These are phyloP conservation scores for Colletotrichum ledebouriae DNA, from an alignment of 2,329 filamentous ascomycete species.

Conservation along the genomic window DNA sequence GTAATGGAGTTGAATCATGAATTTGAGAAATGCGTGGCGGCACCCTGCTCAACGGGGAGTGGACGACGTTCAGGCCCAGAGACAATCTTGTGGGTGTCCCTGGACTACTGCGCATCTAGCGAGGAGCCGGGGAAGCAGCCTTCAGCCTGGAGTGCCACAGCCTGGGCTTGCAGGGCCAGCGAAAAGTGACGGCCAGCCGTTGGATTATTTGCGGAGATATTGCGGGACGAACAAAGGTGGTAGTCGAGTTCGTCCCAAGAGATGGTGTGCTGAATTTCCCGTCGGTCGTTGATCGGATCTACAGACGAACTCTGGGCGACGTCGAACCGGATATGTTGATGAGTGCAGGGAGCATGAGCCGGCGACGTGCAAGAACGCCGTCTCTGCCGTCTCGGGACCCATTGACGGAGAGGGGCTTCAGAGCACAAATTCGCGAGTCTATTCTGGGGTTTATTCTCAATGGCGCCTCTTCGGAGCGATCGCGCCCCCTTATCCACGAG, in stretches of 20 bases:
- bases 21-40: conserved; percentile 20
- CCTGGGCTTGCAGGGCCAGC: conserved; percentile 3
- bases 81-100: conserved; percentile 6
- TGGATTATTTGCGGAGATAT: conserved; percentile 4
- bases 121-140: neutral
- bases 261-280: neutral
- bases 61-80: neutral
- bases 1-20: conserved; percentile 23
- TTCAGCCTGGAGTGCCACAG: conserved; percentile 9
- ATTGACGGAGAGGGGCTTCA: conserved; percentile 20
- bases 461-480: conserved; percentile 13
- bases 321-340: conserved; percentile 14
- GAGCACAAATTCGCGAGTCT: neutral
- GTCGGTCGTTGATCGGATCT: conserved; percentile 9
- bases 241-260: conserved; percentile 9
- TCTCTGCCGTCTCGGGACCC: neutral
- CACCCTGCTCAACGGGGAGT: neutral
- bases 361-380: conserved; percentile 13
- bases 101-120: neutral
- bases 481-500: conserved; percentile 21
- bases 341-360: conserved; percentile 36
- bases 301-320: neutral
- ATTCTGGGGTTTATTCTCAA: conserved; percentile 25
- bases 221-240: conserved; percentile 28
- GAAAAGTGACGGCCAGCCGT: conserved; percentile 23